Evolutionary conservation across 2,329 filamentous ascomycete genomes (phyloP).

Genomic region (Orbilia ellipsospora): DNA sequence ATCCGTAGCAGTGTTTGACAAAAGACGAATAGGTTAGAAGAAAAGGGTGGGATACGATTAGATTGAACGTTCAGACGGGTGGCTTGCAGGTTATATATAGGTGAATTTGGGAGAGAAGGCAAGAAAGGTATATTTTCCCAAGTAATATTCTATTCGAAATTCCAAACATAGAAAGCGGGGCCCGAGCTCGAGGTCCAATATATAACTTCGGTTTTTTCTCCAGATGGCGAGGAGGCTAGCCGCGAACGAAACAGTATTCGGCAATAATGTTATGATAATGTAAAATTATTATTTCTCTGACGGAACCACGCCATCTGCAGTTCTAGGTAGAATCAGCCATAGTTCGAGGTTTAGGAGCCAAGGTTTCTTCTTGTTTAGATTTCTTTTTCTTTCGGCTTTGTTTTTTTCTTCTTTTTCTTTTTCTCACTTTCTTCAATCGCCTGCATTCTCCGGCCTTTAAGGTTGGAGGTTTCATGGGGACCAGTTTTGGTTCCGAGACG

Average conservation of each 20-base stretch:
- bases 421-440: neutral
- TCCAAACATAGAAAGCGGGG: conserved; percentile 13
- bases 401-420: neutral
- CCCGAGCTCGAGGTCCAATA: conserved; percentile 5
- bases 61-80: conserved; percentile 8
- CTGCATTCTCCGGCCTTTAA: conserved; percentile 16
- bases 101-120: neutral
- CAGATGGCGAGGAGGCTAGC: too few relatives aligned
- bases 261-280: neutral
- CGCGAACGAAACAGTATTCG: too few relatives aligned
- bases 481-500: conserved; percentile 12
- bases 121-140: neutral
- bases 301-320: conserved; percentile 32
- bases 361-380: neutral
- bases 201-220: neutral
- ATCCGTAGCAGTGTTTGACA: too few relatives aligned
- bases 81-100: conserved; percentile 22
- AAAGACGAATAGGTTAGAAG: neutral
- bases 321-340: neutral
- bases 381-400: neutral
- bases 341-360: neutral
- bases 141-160: neutral
- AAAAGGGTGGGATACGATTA: neutral
- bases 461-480: conserved; percentile 18
- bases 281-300: conserved; percentile 25